phyloP scores from a whole-genome alignment of 2,329 filamentous ascomycete species.

The Epicoccum nigrum region DNA sequence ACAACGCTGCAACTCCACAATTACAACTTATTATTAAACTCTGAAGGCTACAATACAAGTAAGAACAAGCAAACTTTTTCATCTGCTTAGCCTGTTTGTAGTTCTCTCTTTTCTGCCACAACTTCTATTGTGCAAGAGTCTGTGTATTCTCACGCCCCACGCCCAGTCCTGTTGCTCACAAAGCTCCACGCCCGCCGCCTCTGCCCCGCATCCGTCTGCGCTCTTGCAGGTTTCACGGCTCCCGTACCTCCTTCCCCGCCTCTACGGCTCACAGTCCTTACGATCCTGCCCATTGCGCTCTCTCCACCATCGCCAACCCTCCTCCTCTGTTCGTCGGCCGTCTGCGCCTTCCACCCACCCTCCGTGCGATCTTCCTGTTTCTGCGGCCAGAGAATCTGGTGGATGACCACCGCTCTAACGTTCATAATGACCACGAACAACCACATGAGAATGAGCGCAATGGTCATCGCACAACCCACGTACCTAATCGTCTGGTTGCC shows the following conservation, averaged over 20 bases:
- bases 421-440: constrained; percentile 71
- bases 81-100: too few relatives aligned
- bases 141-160: too few relatives aligned
- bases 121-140: too few relatives aligned
- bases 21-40: too few relatives aligned
- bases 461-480: constrained; percentile 70
- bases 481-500: constrained; percentile 63
- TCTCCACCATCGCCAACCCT: constrained; percentile 29
- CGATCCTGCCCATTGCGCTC: constrained; percentile 25
- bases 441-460: constrained; percentile 71
- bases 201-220: constrained; percentile 21
- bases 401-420: constrained; percentile 68
- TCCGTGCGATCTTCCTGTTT: constrained; percentile 70
- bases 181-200: constrained; percentile 29
- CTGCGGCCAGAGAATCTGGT: constrained; percentile 77
- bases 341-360: constrained; percentile 59
- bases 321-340: constrained; percentile 37
- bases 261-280: constrained; percentile 29
- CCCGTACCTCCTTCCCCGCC: constrained; percentile 11
- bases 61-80: too few relatives aligned
- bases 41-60: too few relatives aligned
- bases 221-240: constrained; percentile 6
- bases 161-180: not conserved
- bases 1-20: too few relatives aligned
- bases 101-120: too few relatives aligned